A percentile compares a stretch with the other conserved stretches of the same genome.
These are phyloP conservation scores for Pyrenochaeta sp. DNA, from an alignment of 2,329 filamentous ascomycete genomes.

Conservation along the genomic window DNA sequence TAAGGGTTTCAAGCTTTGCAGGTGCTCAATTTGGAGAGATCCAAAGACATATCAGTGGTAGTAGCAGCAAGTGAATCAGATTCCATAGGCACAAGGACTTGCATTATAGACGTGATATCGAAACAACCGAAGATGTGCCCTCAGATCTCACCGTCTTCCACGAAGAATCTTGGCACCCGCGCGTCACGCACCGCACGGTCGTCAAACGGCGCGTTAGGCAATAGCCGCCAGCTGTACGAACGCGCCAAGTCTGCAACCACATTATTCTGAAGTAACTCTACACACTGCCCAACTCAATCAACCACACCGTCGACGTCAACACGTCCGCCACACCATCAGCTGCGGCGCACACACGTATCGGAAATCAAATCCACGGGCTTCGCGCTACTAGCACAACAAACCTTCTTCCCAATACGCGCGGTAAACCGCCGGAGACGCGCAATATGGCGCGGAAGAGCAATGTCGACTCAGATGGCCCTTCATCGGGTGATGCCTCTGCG, in stretches of 20 bases:
- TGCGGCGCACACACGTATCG: conserved; percentile 11
- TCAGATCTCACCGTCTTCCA: too few species aligned
- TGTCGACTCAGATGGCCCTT: conserved; percentile 45
- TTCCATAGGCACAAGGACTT: too few species aligned
- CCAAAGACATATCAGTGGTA: too few species aligned
- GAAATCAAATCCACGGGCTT: conserved; percentile 7
- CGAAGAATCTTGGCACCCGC: too few species aligned
- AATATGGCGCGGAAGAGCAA: conserved; percentile 52
- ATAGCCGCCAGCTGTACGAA: conserved; percentile 5
- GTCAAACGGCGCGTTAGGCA: neutral
- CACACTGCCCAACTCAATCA: conserved; percentile 2
- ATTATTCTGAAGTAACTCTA: conserved; percentile 1
- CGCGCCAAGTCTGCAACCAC: neutral
- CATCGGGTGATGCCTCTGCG: conserved; percentile 48
- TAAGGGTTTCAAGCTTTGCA: too few species aligned
- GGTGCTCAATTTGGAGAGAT: too few species aligned
- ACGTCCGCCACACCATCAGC: conserved; percentile 32
- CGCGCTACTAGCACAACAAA: conserved; percentile 11
- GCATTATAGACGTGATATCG: too few species aligned
- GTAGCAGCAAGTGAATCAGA: too few species aligned
- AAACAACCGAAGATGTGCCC: too few species aligned
- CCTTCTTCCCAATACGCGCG: conserved; percentile 28
- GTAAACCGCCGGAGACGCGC: conserved; percentile 45
- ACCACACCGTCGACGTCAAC: conserved; percentile 19
- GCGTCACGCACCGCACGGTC: neutral